Evolutionary conservation across 148 eudicot genomes (phyloP).

Genomic region (Diospyros lotus): DNA sequence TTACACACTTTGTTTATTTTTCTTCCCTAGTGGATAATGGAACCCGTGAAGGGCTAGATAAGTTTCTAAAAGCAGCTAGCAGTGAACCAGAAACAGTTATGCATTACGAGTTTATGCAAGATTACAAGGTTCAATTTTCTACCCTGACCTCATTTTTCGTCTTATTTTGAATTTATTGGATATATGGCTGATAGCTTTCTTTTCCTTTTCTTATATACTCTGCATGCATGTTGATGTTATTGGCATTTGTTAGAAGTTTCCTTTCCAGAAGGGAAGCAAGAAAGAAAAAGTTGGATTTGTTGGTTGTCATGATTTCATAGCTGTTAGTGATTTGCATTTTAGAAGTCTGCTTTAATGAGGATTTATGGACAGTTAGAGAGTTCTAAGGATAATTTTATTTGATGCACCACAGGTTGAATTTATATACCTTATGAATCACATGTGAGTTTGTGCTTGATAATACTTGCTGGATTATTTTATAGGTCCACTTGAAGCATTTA

Average conservation of each 20-base stretch:
- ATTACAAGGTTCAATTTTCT: slow-evolving; percentile 68
- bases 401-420: not conserved
- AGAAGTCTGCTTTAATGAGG: not conserved
- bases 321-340: not conserved
- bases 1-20: not conserved
- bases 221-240: not conserved
- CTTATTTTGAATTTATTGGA: not conserved
- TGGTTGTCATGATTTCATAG: not conserved
- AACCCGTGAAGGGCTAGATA: slow-evolving; percentile 88
- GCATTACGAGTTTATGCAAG: slow-evolving; percentile 99
- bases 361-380: not conserved
- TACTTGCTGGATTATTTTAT: slow-evolving; percentile 13
- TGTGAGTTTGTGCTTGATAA: slow-evolving; percentile 1
- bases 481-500: slow-evolving; percentile 98
- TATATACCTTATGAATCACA: not conserved
- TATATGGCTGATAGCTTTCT: not conserved
- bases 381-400: not conserved
- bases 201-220: slow-evolving; percentile 4
- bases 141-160: not conserved
- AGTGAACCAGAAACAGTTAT: slow-evolving; percentile 94
- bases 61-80: slow-evolving; percentile 94
- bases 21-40: slow-evolving; percentile 83
- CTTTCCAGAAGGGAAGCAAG: no score
- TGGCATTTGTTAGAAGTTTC: not conserved
- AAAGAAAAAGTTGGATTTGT: not conserved